Percentiles rank a stretch among this genome's conserved stretches.
phyloP scores from a whole-genome alignment of 2,329 filamentous ascomycete genomes.

The Periconia sp. region DNA sequence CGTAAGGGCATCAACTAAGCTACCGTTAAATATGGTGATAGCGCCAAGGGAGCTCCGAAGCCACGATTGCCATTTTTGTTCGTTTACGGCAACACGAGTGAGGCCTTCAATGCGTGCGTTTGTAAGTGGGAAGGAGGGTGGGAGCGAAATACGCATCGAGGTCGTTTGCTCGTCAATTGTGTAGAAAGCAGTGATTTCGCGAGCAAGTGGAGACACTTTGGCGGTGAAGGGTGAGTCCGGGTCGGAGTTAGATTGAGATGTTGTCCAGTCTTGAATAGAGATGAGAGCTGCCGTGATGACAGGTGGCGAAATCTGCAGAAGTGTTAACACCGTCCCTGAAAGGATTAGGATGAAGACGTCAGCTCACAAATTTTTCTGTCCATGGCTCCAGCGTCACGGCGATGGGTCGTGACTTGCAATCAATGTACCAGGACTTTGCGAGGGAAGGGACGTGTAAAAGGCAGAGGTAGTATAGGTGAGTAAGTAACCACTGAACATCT shows the following conservation, averaged over 20 bases:
- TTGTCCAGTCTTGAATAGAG: conserved; percentile 72
- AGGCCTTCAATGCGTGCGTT: conserved; percentile 76
- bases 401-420: conserved; percentile 79
- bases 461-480: conserved; percentile 84
- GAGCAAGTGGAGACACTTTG: conserved; percentile 72
- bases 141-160: conserved; percentile 80
- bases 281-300: conserved; percentile 70
- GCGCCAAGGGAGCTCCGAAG: conserved; percentile 86
- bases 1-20: conserved; percentile 82
- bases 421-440: conserved; percentile 84
- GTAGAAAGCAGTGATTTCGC: conserved; percentile 84
- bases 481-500: conserved; percentile 81
- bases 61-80: conserved; percentile 94
- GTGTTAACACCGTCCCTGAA: conserved; percentile 6
- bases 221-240: conserved; percentile 63
- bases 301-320: conserved; percentile 68
- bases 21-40: conserved; percentile 92
- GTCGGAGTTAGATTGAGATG: conserved; percentile 44
- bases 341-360: background rate
- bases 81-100: conserved; percentile 84
- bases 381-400: conserved; percentile 79
- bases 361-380: conserved; percentile 72
- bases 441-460: conserved; percentile 79
- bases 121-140: conserved; percentile 81
- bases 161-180: conserved; percentile 87